Base-by-base conservation (phyloP, 805 yeast species). In the Metschnikowia kunwiensis region DNA sequence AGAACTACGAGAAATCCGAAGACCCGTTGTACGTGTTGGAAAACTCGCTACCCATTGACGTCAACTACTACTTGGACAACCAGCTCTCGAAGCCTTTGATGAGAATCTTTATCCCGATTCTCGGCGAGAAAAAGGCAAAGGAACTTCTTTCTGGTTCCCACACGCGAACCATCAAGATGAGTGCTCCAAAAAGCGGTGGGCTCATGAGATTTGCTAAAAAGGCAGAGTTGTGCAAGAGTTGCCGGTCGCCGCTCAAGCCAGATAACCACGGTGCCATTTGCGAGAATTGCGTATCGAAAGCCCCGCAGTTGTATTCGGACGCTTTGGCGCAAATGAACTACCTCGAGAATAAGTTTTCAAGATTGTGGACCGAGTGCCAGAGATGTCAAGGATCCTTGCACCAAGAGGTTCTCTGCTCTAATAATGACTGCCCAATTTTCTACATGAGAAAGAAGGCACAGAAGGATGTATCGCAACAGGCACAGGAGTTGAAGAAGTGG, bases 361-460 rank as follows among this genome's bases (percentile, higher is more conserved):
- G 94, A 46, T 65, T 93, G 44, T 93, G 99, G 99, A 91, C 97
- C 0, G 95, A 93, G 57, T 94, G 99, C 58, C 99, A 93, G 64
- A 70, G 97, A 41, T 93, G 98, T 60, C 97, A 94, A 51, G 97
- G 97, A 0, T 85, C 93, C 17, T 65, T 94, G 36, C 97, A 93
- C 53, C 96, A 88, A 61, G 97, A 93, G 50, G 97, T 93, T 3
- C 68, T 91, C 16, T 93, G 99, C 60, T 81, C 96, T 0, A 87
- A 91, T 49, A 88, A 89, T 49, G 97, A 93, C 60, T 93, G 99
- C 65, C 96, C 97, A 1, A 93, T 93, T 24, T 93, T 93, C 54
- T 93, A 93, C 59, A 93, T 93, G 98, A 74, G 99, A 54, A 89
- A 78, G 60, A 82, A 83, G 55, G 84, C 82, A 7, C 91, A 83